Evolutionary conservation across 352 stramenopile species (phyloP).

Genomic region (Phytophthora fragariaefolia): DNA sequence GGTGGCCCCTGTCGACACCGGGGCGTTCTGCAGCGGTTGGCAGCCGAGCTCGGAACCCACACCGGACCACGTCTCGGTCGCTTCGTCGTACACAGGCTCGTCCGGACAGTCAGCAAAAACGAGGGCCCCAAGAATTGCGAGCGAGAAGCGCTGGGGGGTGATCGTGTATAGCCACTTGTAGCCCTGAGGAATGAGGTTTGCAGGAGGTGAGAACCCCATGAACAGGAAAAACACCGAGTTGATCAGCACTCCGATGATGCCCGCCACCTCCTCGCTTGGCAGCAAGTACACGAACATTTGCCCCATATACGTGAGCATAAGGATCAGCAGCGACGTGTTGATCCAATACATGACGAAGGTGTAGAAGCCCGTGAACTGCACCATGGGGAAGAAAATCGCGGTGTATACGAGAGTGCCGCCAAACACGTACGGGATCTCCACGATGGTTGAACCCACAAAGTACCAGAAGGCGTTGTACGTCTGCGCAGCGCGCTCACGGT

Average conservation of each 20-base stretch:
- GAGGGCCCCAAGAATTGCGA: conserved; percentile 36
- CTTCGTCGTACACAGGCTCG: conserved; percentile 41
- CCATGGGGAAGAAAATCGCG: conserved; percentile 53
- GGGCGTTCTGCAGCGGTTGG: conserved; percentile 39
- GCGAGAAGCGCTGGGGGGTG: conserved; percentile 34
- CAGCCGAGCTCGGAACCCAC: conserved; percentile 45
- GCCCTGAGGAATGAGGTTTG: conserved; percentile 35
- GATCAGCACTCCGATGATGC: conserved; percentile 36
- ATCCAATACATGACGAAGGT: conserved; percentile 47
- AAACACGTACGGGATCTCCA: conserved; percentile 88
- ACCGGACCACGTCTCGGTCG: conserved; percentile 30
- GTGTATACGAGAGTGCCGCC: conserved; percentile 43
- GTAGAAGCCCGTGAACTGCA: conserved; percentile 47
- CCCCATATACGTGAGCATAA: conserved; percentile 48
- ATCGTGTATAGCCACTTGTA: conserved; percentile 58
- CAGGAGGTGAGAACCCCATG: conserved; percentile 46
- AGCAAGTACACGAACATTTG: conserved; percentile 45
- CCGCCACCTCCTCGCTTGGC: conserved; percentile 37
- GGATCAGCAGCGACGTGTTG: conserved; percentile 39
- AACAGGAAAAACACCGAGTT: conserved; percentile 49
- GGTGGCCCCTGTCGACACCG: conserved; percentile 26
- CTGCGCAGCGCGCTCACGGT: conserved; percentile 73
- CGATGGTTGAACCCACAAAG: conserved; percentile 75
- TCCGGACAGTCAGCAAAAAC: conserved; percentile 41
- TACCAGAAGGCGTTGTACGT: conserved; percentile 89